phyloP scores from a whole-genome alignment of 805 yeast genomes.

The Pichia rugopelliculosa region DNA sequence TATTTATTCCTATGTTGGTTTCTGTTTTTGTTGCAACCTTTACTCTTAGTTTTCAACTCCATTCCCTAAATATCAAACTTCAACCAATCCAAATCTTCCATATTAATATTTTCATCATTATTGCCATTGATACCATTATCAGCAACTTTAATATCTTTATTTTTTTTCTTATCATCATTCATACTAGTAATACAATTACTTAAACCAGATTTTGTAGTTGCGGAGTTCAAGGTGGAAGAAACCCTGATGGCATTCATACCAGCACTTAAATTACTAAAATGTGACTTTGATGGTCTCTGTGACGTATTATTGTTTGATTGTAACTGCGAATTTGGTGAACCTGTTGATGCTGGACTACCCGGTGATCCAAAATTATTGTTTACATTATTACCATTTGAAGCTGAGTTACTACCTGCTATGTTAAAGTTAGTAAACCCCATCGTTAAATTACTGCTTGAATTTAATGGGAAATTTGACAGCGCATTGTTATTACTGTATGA shows the following conservation, averaged over 20 bases:
- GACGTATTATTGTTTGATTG: not conserved
- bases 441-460: not conserved
- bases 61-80: slow-evolving; percentile 29
- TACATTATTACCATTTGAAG: not conserved
- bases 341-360: not conserved
- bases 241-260: slow-evolving; percentile 16
- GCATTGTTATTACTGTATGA: slow-evolving; percentile 7
- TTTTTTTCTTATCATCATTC: not conserved
- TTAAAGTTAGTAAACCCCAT: not conserved
- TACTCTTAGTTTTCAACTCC: too few species aligned
- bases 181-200: slow-evolving; percentile 6
- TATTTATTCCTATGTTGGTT: not conserved
- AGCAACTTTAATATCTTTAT: not conserved
- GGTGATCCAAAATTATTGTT: not conserved
- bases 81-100: slow-evolving; percentile 31
- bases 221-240: not conserved
- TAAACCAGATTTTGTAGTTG: slow-evolving; percentile 4
- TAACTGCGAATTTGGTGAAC: not conserved
- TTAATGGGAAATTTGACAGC: not conserved
- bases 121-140: not conserved
- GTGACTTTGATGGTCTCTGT: slow-evolving; percentile 7
- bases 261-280: slow-evolving; percentile 15
- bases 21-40: not conserved
- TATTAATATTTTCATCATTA: slow-evolving; percentile 4
- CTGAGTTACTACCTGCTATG: not conserved